These are phyloP conservation scores for Aspergillus melleus DNA, from an alignment of 2,329 filamentous ascomycete genomes.

Conservation along the genomic window DNA sequence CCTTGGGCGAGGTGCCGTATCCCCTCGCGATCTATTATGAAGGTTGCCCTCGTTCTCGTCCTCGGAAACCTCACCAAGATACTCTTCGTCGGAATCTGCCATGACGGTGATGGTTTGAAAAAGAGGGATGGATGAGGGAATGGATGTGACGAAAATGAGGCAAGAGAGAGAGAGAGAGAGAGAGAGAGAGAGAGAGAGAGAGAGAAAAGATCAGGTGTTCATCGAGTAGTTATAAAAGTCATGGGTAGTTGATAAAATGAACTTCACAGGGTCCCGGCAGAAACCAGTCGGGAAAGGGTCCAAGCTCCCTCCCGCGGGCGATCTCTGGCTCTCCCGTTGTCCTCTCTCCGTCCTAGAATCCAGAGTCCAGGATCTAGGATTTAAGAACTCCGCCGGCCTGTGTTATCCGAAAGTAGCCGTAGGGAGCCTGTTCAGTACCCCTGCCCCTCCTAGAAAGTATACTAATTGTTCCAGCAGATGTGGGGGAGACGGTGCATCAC, in stretches of 20 bases:
- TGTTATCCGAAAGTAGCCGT: conserved; percentile 25
- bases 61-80: conserved; percentile 51
- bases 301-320: conserved; percentile 3
- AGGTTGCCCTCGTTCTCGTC: conserved; percentile 42
- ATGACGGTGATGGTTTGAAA: conserved; percentile 20
- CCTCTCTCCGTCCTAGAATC: background rate
- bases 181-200: too few relatives aligned
- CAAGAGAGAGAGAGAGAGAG: too few relatives aligned
- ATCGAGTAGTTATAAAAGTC: too few relatives aligned
- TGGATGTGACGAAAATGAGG: too few relatives aligned
- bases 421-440: background rate
- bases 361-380: too few relatives aligned
- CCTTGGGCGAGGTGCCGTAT: conserved; percentile 29
- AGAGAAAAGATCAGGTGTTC: too few relatives aligned
- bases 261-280: too few relatives aligned
- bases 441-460: too few relatives aligned
- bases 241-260: too few relatives aligned
- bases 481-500: conserved; percentile 37
- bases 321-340: background rate
- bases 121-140: background rate
- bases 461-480: conserved; percentile 24
- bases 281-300: background rate
- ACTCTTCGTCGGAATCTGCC: conserved; percentile 54
- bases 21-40: conserved; percentile 30
- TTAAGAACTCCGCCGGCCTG: background rate